phyloP scores from a whole-genome alignment of 495 filamentous ascomycete species.

The Amorphotheca resinae region DNA sequence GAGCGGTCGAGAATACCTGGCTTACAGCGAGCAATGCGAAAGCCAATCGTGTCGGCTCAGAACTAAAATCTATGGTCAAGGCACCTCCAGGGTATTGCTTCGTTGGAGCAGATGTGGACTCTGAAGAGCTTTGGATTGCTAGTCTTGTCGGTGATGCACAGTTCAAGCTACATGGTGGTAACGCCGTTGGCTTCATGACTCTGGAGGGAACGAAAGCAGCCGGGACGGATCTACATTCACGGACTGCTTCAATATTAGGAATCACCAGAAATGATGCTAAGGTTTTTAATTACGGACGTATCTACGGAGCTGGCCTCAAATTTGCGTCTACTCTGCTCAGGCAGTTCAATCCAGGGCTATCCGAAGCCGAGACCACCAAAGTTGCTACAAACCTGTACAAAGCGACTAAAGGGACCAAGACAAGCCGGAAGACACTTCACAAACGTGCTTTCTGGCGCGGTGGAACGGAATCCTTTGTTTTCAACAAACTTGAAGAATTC shows the following conservation, averaged over 20 bases:
- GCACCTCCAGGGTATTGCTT: slow-evolving; percentile 85
- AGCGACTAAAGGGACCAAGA: slow-evolving; percentile 78
- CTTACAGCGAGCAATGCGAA: slow-evolving; percentile 97
- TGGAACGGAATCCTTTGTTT: slow-evolving; percentile 93
- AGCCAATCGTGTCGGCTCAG: slow-evolving; percentile 85
- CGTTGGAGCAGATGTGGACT: slow-evolving; percentile 96
- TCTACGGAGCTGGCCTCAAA: slow-evolving; percentile 90
- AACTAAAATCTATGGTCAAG: slow-evolving; percentile 93
- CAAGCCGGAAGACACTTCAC: slow-evolving; percentile 49
- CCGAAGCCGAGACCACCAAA: slow-evolving; percentile 60
- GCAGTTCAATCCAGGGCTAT: slow-evolving; percentile 80
- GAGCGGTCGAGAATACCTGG: slow-evolving; percentile 97
- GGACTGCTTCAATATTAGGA: slow-evolving; percentile 80
- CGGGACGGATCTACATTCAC: slow-evolving; percentile 90
- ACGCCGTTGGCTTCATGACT: slow-evolving; percentile 98
- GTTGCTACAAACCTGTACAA: slow-evolving; percentile 73
- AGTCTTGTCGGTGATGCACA: slow-evolving; percentile 89
- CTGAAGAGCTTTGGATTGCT: slow-evolving; percentile 98
- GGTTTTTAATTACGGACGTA: slow-evolving; percentile 96
- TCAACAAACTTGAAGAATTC: slow-evolving; percentile 96
- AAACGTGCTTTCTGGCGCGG: slow-evolving; percentile 86
- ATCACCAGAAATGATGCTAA: slow-evolving; percentile 94
- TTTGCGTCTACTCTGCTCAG: slow-evolving; percentile 83
- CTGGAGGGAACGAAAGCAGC: slow-evolving; percentile 88
- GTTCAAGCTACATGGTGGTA: slow-evolving; percentile 88